A percentile compares a stretch with the other conserved stretches of the same genome.
Conservation (phyloP, 1,284 basidiomycete genomes). For the Sanguinoderma infundibulare region DNA sequence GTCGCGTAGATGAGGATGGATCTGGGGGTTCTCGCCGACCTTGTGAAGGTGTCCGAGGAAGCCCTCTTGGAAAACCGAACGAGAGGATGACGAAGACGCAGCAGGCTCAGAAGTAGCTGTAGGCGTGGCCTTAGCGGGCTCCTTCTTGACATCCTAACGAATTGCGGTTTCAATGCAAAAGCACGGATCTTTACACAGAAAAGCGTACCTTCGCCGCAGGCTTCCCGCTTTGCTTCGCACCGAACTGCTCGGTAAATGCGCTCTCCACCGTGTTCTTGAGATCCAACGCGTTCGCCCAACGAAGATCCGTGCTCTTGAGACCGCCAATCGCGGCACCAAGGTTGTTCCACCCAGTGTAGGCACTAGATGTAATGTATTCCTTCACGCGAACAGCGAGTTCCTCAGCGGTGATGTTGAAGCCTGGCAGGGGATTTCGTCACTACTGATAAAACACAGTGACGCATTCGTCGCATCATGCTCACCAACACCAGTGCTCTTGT, state of each 20-base stretch:
- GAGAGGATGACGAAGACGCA: conserved; percentile 46
- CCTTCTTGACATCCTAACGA: conserved; percentile 61
- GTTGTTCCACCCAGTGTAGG: conserved; percentile 74
- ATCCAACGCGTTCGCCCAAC: conserved; percentile 92
- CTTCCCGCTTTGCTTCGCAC: conserved; percentile 73
- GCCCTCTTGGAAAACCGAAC: conserved; percentile 91
- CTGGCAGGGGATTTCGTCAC: conserved; percentile 43
- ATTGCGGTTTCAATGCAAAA: not conserved
- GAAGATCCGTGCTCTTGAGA: conserved; percentile 72
- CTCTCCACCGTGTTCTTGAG: conserved; percentile 89
- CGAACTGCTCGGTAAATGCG: conserved; percentile 78
- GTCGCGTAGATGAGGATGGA: conserved; percentile 77
- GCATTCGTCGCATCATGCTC: conserved; percentile 37
- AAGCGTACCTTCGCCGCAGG: conserved; percentile 70
- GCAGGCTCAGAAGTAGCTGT: conserved; percentile 41
- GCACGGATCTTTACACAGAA: too few species aligned
- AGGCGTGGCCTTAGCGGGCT: conserved; percentile 34
- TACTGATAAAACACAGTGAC: not conserved
- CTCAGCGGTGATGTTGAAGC: conserved; percentile 77
- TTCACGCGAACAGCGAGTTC: conserved; percentile 69
- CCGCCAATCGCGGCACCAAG: conserved; percentile 75
- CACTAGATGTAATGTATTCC: conserved; percentile 61
- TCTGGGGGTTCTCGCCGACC: conserved; percentile 94
- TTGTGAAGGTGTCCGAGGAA: conserved; percentile 95
- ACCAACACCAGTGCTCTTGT: conserved; percentile 90